Evolutionary conservation across 306 rosid genomes (phyloP), one percentile per base, ranked within the genome.

Genomic region (Malus asiatica): DNA sequence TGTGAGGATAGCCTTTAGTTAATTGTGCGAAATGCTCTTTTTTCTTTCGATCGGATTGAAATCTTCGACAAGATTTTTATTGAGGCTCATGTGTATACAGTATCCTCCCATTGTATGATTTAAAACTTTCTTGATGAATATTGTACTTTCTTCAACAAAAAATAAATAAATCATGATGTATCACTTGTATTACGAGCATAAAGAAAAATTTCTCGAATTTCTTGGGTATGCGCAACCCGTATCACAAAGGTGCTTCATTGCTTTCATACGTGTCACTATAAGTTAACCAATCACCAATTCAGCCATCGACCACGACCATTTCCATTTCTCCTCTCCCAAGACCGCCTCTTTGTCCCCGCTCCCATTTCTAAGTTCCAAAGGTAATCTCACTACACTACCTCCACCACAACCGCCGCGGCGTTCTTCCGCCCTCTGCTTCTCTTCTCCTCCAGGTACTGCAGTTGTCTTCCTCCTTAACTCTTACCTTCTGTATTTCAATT

Each of bases 371-470:
- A 27, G 32, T 23, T 62, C 29, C 77, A 27, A 70, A 19, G 30
- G 20, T 48, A 15, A 1, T 48, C 55, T 48, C 55, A 15, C 19
- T 1, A 4, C 55, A 15, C 19, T 1, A 4, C 19, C 20, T 5
- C 19, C 20, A 15, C 8, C 18, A 48, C 55, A 5, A 6, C 23
- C 66, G n/a, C 15, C 42, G 2, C 14, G 3, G 4, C 59, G 20
- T 29, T 62, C 61, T 23, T 44, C 66, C 77, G 5, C 38, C 11
- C 8, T 19, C 6, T 61, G 77, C 60, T 22, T 61, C 77, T 62
- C 70, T 13, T 62, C 70, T 13, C 45, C 70, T 11, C 70, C 70
- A 59, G 76, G 76, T 73, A 59, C 42, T 70, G 61, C 68, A 44
- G 11, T 61, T 25, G 13, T 33, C 75, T n/a, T 61, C 35, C 7